These are phyloP conservation scores for Sugiyamaella mastotermitis DNA, from an alignment of 805 yeast species.

Conservation along the genomic window DNA sequence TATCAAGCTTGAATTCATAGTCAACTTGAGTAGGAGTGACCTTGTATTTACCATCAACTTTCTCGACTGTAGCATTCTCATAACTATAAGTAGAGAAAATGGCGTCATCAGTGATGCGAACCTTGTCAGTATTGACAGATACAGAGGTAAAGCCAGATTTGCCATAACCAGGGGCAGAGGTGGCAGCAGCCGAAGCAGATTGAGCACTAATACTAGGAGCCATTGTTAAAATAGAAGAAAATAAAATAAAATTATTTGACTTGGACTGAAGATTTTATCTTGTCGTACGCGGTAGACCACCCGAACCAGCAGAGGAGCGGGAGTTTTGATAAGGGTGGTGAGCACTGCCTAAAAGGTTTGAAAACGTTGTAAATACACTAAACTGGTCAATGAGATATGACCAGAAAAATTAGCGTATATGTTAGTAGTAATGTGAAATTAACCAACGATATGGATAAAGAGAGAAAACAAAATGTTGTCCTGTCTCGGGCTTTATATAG, in stretches of 20 bases:
- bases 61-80: slow-evolving; percentile 68
- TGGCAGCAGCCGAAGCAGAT: slow-evolving; percentile 23
- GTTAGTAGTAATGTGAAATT: no score
- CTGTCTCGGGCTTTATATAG: no score
- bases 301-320: slow-evolving; percentile 38
- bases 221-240: slow-evolving; percentile 20
- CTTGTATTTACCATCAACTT: slow-evolving; percentile 43
- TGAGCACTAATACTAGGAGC: slow-evolving; percentile 27
- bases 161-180: slow-evolving; percentile 26
- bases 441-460: no score
- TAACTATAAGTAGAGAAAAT: slow-evolving; percentile 56
- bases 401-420: no score
- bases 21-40: slow-evolving; percentile 70
- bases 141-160: slow-evolving; percentile 40
- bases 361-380: slow-evolving; percentile 30
- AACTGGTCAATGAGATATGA: slow-evolving; percentile 2
- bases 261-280: slow-evolving; percentile 14
- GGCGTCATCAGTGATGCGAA: slow-evolving; percentile 43
- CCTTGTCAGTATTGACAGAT: slow-evolving; percentile 50
- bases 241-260: slow-evolving; percentile 6
- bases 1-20: slow-evolving; percentile 81
- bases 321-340: slow-evolving; percentile 40
- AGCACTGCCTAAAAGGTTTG: slow-evolving; percentile 36
- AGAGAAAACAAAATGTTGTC: no score
- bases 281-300: slow-evolving; percentile 32